Percentiles rank a stretch among this genome's conserved stretches.
These are phyloP conservation scores for Phytophthora gonapodyides DNA, from an alignment of 352 stramenopile species.

Conservation along the genomic window DNA sequence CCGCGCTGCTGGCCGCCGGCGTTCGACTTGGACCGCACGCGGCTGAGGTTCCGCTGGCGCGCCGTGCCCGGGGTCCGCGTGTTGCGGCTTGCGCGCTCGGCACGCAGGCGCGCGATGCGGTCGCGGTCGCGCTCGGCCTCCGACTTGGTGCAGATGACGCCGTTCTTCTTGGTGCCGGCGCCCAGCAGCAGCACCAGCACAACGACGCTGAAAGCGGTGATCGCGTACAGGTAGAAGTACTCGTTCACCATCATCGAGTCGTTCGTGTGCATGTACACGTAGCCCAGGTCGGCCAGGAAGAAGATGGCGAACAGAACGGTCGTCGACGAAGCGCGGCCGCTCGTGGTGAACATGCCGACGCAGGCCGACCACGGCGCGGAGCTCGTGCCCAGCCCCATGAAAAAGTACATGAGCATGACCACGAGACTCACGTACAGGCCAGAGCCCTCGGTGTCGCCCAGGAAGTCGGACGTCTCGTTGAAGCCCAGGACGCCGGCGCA, in stretches of 20 bases:
- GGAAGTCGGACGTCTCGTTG: conserved; percentile 56
- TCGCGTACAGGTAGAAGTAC: conserved; percentile 63
- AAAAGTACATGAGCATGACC: conserved; percentile 76
- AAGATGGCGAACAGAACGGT: conserved; percentile 64
- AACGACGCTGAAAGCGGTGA: conserved; percentile 49
- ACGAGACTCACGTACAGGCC: conserved; percentile 64
- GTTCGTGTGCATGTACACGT: conserved; percentile 61
- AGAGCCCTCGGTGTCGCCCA: conserved; percentile 43
- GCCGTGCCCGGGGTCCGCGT: conserved; percentile 49
- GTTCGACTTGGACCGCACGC: conserved; percentile 62
- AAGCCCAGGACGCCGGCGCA: conserved; percentile 59
- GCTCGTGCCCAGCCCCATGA: conserved; percentile 70
- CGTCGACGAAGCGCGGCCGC: conserved; percentile 53
- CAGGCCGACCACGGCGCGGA: conserved; percentile 64
- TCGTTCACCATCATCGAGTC: conserved; percentile 44
- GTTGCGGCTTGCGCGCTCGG: conserved; percentile 40
- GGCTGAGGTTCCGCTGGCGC: conserved; percentile 62
- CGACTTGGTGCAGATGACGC: conserved; percentile 56
- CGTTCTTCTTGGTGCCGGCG: conserved; percentile 64
- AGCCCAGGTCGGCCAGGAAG: conserved; percentile 52
- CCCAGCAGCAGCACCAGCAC: conserved; percentile 50
- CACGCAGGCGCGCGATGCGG: conserved; percentile 45
- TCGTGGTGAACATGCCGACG: conserved; percentile 67
- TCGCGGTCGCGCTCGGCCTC: conserved; percentile 55
- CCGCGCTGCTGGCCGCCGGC: conserved; percentile 30